phyloP scores from a whole-genome alignment of 2,329 filamentous ascomycete genomes.

The Scytalidium lignicola region DNA sequence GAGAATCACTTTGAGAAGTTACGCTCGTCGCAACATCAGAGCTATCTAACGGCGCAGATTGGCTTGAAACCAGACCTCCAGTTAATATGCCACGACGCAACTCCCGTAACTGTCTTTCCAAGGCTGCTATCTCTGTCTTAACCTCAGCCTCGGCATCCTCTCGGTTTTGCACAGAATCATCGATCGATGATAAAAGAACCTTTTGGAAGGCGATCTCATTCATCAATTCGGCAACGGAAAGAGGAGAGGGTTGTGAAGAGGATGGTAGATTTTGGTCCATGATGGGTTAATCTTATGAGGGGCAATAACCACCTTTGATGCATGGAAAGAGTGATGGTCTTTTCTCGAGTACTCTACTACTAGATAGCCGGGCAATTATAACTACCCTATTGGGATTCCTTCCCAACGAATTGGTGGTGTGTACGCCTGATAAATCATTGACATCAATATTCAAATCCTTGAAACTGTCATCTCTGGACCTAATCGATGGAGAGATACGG shows the following conservation, averaged over 20 bases:
- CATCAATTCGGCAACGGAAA: constrained; percentile 23
- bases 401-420: background rate
- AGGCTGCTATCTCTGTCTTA: constrained; percentile 23
- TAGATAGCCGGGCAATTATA: background rate
- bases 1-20: background rate
- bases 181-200: constrained; percentile 39
- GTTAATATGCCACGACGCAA: background rate
- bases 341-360: background rate
- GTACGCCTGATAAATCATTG: background rate
- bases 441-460: background rate
- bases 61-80: background rate
- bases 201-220: constrained; percentile 39
- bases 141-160: constrained; percentile 21
- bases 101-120: constrained; percentile 24
- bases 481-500: background rate
- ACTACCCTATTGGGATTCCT: background rate
- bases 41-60: background rate
- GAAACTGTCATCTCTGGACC: background rate
- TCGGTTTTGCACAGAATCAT: constrained; percentile 20
- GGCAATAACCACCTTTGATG: background rate
- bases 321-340: background rate
- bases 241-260: background rate
- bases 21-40: background rate
- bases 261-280: background rate
- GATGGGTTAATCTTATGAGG: background rate